These are phyloP conservation scores for Chaetomium sp. DNA, from an alignment of 2,329 filamentous ascomycete genomes.

Conservation along the genomic window DNA sequence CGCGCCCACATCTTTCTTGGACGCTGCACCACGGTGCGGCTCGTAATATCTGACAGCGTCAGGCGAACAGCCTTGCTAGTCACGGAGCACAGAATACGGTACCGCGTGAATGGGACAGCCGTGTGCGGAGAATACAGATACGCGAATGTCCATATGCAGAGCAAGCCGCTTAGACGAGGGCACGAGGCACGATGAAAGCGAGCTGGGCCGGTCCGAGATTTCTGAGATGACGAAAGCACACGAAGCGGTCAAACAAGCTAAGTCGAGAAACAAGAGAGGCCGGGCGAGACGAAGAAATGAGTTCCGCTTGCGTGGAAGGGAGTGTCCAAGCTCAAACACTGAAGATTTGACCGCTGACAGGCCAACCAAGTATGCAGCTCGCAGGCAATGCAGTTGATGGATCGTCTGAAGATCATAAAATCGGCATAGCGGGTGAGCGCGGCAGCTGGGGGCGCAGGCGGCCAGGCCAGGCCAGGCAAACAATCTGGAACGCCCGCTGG, in stretches of 20 bases:
- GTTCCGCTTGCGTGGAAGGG: conserved; percentile 7
- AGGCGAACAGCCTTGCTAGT: conserved; percentile 15
- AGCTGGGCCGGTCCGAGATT: neutral
- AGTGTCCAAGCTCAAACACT: neutral
- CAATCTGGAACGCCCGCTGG: no score
- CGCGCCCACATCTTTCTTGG: neutral
- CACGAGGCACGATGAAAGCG: neutral
- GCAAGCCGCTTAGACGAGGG: neutral
- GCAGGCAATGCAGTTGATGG: conserved; percentile 11
- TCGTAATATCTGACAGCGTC: neutral
- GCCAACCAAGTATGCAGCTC: conserved; percentile 9
- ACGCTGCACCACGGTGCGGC: conserved; percentile 5
- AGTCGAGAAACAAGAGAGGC: neutral
- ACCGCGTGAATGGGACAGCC: neutral
- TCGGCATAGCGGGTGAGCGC: conserved; percentile 18
- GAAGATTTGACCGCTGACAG: neutral
- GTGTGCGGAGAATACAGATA: neutral
- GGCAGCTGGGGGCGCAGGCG: conserved; percentile 13
- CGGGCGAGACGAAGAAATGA: neutral
- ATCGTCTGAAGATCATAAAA: conserved; percentile 17
- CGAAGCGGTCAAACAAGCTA: no score
- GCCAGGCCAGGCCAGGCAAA: neutral
- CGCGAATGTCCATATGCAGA: conserved; percentile 7
- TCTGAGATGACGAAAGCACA: no score
- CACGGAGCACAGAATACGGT: neutral